A percentile compares a stretch with the other conserved stretches of the same genome.
Evolutionary conservation across 139 green algal genomes (phyloP).

Genomic region (Parachlorella kessleri): DNA sequence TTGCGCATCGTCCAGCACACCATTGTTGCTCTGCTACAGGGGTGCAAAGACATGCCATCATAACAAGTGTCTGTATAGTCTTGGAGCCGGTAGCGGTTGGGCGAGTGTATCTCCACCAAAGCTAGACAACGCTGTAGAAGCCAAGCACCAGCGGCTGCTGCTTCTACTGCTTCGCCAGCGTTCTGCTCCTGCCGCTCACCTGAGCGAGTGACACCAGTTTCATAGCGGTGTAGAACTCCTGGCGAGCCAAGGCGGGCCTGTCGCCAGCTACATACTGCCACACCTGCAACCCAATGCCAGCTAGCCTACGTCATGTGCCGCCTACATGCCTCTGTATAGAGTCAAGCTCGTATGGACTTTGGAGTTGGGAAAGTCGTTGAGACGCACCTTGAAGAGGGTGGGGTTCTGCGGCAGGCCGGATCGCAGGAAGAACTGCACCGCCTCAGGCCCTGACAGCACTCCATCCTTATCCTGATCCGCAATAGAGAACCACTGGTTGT

Average conservation of each 20-base stretch:
- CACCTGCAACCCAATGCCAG: slow-evolving; percentile 54
- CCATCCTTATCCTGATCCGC: slow-evolving; percentile 41
- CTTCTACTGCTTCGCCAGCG: too few relatives aligned
- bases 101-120: too few relatives aligned
- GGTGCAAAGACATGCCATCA: too few relatives aligned
- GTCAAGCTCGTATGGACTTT: too few relatives aligned
- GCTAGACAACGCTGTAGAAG: too few relatives aligned
- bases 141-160: too few relatives aligned
- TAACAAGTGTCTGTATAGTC: too few relatives aligned
- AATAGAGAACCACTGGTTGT: slow-evolving; percentile 50
- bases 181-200: too few relatives aligned
- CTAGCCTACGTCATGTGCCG: too few relatives aligned
- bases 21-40: slow-evolving; percentile 35
- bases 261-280: slow-evolving; percentile 85
- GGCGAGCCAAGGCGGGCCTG: slow-evolving; percentile 61
- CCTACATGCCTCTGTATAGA: too few relatives aligned
- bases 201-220: slow-evolving; percentile 83
- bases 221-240: slow-evolving; percentile 81
- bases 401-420: slow-evolving; percentile 64
- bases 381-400: slow-evolving; percentile 75
- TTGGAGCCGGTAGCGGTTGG: too few relatives aligned
- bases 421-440: slow-evolving; percentile 82
- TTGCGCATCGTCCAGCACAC: slow-evolving; percentile 31
- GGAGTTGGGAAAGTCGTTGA: background rate
- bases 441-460: slow-evolving; percentile 64